Evolutionary conservation across 1,284 basidiomycete genomes (phyloP), one percentile per base, ranked within the genome.

Genomic region (Tilletia horrida): DNA sequence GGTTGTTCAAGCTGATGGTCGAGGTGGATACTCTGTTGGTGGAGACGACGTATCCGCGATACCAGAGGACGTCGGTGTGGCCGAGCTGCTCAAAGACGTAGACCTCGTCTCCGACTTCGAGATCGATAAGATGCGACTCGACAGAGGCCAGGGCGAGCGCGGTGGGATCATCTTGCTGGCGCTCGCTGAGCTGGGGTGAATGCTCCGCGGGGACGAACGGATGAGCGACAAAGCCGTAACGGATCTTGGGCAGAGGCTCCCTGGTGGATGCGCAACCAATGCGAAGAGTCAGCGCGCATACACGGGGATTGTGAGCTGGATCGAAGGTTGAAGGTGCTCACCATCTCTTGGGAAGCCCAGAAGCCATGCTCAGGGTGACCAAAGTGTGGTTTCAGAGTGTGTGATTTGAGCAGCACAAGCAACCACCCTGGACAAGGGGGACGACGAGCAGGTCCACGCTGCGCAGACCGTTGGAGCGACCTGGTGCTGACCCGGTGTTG

Each of bases 51-150:
- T 96, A 96, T 62, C 83, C 83, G 27, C 83, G 74, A 64, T 72
- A 83, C 83, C 83, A 83, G 40, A 69, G 67, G 43, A 75, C 75
- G 21, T 76, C 69, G 44, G 59, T 29, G 65, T 77, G 74, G 45
- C 76, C 77, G 23, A 79, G 71, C 65, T 78, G 76, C 52, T 79
- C 77, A 57, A 79, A 79, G 31, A 93, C 92, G 84, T 97, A 97
- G 45, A 97, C 89, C 81, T 97, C 94, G 81, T 97, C 94, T 63
- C 95, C 95, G 25, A 97, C 80, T 69, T 86, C 85, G 63, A 79
- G 72, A 9, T 68, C 66, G 52, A 79, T 78, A 40, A 79, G 71
- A 45, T 77, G 75, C 16, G 77, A 67, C 16, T 77, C 67, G 4
- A 79, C 47, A 13, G 67, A 55, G 61, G 61, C 43, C 14, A 62